Percentiles rank a stretch among this genome's conserved stretches.
Conservation (phyloP, 129 eudicot genomes). For the Cynara cardunculus region DNA sequence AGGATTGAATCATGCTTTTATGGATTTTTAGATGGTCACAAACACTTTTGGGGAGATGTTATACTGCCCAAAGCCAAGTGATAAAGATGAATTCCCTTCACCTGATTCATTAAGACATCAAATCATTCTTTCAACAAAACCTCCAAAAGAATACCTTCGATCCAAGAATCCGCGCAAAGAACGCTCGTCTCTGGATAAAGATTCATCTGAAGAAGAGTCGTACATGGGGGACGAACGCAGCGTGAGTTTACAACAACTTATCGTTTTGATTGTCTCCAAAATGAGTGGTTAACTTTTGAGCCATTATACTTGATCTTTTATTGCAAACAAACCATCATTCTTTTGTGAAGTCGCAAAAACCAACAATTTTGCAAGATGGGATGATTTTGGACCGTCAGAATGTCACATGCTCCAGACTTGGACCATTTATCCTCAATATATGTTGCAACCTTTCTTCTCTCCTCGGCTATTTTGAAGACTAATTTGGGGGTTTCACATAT, state of each 20-base stretch:
- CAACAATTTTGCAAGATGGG: background rate
- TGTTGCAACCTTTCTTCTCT: no score
- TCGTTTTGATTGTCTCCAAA: background rate
- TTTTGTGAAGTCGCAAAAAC: background rate
- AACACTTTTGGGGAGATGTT: constrained; percentile 66
- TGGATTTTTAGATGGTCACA: constrained; percentile 49
- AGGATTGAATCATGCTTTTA: background rate
- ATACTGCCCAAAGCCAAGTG: constrained; percentile 52
- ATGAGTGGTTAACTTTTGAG: constrained; percentile 1
- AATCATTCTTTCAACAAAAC: constrained; percentile 77
- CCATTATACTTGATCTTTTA: background rate
- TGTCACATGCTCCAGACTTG: background rate
- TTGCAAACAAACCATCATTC: constrained; percentile 9
- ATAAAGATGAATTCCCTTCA: constrained; percentile 62
- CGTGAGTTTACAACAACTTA: constrained; percentile 26
- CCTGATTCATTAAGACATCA: constrained; percentile 58
- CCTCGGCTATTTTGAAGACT: background rate
- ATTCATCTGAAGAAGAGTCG: constrained; percentile 47
- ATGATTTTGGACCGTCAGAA: background rate
- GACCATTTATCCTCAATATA: background rate
- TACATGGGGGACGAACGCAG: constrained; percentile 27
- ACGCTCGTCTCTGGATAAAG: constrained; percentile 36
- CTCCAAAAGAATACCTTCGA: constrained; percentile 84
- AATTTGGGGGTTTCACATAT: background rate
- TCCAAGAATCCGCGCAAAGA: constrained; percentile 36